A percentile compares a stretch with the other conserved stretches of the same genome.
These are phyloP conservation scores for Colletotrichum gigasporum DNA, from an alignment of 2,329 filamentous ascomycete species.

Conservation along the genomic window DNA sequence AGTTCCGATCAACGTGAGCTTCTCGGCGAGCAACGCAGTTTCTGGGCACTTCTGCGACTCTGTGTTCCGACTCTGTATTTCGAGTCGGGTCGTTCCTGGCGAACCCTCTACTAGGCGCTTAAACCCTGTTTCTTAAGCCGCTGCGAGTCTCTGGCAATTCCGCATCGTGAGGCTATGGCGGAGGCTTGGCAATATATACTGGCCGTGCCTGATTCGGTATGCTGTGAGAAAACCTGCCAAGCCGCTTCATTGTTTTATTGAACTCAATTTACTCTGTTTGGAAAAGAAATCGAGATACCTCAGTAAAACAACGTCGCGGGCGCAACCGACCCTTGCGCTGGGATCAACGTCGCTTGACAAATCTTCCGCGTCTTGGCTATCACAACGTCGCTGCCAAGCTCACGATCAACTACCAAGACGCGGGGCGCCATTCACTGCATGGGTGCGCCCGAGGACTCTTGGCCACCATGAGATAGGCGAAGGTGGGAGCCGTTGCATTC, in stretches of 20 bases:
- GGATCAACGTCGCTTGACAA: slow-evolving; percentile 28
- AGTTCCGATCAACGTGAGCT: slow-evolving; percentile 8
- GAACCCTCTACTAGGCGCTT: background rate
- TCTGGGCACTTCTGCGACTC: background rate
- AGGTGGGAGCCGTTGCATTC: background rate
- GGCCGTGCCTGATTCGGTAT: background rate
- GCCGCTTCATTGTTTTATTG: background rate
- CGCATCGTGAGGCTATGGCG: background rate
- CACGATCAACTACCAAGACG: slow-evolving; percentile 26
- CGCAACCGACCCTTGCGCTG: background rate
- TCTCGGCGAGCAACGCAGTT: background rate
- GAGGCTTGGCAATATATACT: slow-evolving; percentile 12
- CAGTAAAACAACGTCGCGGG: background rate
- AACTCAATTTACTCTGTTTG: background rate
- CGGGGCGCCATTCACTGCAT: background rate
- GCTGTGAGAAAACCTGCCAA: background rate
- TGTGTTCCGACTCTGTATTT: background rate
- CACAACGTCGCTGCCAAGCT: slow-evolving; percentile 13
- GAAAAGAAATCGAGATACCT: background rate
- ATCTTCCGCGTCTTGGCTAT: slow-evolving; percentile 13
- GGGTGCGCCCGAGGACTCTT: background rate
- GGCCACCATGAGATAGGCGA: slow-evolving; percentile 9
- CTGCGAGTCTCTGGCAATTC: background rate
- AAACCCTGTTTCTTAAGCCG: background rate
- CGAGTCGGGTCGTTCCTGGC: no score